phyloP scores from a whole-genome alignment of 441 rosid genomes.

The Gossypium lobatum region DNA sequence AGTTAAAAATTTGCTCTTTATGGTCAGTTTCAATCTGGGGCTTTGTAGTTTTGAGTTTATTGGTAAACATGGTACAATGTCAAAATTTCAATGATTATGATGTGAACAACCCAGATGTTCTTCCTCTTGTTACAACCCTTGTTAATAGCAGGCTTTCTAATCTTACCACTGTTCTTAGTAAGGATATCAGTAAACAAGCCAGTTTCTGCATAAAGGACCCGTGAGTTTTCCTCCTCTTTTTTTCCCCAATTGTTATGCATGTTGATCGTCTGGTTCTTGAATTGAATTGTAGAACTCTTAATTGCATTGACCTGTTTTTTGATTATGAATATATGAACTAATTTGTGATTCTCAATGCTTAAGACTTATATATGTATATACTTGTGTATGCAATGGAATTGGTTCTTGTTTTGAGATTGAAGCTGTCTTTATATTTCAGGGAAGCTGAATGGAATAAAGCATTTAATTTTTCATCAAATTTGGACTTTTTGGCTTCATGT shows the following conservation, averaged over 20 bases:
- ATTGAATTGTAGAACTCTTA: background rate
- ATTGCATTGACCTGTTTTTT: background rate
- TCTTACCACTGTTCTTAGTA: slow-evolving; percentile 47
- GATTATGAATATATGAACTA: background rate
- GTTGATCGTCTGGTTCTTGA: background rate
- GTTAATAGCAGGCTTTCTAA: slow-evolving; percentile 49
- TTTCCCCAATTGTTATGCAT: background rate
- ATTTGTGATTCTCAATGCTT: background rate
- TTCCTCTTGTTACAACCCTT: slow-evolving; percentile 43
- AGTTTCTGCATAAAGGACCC: slow-evolving; percentile 72
- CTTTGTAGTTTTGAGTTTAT: slow-evolving; percentile 32
- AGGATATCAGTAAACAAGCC: slow-evolving; percentile 40
- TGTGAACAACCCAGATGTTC: slow-evolving; percentile 46
- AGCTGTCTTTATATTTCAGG: slow-evolving; percentile 44
- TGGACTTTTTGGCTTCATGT: slow-evolving; percentile 69
- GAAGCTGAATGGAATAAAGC: slow-evolving; percentile 80
- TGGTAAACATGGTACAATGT: slow-evolving; percentile 27
- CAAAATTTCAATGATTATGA: slow-evolving; percentile 51
- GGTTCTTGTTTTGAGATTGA: slow-evolving; percentile 12
- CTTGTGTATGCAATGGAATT: background rate
- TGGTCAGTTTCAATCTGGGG: slow-evolving; percentile 35
- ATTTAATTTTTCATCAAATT: slow-evolving; percentile 71
- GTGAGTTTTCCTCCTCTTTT: slow-evolving; percentile 35
- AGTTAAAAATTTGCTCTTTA: slow-evolving; percentile 23
- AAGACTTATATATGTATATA: background rate